Percentiles rank a stretch among this genome's conserved stretches.
Conservation (phyloP, 192 early-diverging fungal species). For the Paraglomus brasilianum region DNA sequence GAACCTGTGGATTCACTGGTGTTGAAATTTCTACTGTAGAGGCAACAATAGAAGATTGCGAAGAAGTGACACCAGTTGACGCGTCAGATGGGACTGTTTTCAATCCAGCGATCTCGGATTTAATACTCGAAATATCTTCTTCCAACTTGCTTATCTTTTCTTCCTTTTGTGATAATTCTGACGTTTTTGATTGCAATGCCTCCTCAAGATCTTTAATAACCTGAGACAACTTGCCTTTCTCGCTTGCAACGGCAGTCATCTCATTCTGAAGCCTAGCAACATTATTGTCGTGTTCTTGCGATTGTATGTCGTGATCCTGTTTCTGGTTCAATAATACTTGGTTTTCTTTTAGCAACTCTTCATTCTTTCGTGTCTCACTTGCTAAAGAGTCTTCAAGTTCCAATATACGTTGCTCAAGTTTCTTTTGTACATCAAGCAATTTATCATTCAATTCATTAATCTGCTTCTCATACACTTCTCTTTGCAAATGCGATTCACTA, state of each 20-base stretch:
- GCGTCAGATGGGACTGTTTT: background rate
- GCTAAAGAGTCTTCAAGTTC: too few species aligned
- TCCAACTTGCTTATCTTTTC: constrained; percentile 24
- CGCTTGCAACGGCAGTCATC: constrained; percentile 24
- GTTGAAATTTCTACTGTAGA: background rate
- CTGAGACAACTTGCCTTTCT: constrained; percentile 24
- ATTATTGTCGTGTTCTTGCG: constrained; percentile 19
- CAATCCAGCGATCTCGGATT: constrained; percentile 15
- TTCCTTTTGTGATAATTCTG: constrained; percentile 25
- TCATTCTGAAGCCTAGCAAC: constrained; percentile 28
- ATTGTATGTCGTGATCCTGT: constrained; percentile 17
- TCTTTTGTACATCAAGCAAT: too few species aligned
- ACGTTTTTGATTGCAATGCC: constrained; percentile 23
- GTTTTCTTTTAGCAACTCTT: constrained; percentile 22
- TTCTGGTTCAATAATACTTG: constrained; percentile 6
- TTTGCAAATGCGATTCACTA: background rate
- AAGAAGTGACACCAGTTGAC: too few species aligned
- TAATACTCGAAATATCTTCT: constrained; percentile 31
- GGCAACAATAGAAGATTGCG: background rate
- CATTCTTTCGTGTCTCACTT: too few species aligned
- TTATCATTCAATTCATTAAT: background rate
- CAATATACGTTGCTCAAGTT: too few species aligned
- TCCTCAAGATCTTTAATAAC: constrained; percentile 29
- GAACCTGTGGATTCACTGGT: background rate
- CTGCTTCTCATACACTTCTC: background rate